phyloP scores from a whole-genome alignment of 2,329 filamentous ascomycete species.

The Phialophora verrucosa region DNA sequence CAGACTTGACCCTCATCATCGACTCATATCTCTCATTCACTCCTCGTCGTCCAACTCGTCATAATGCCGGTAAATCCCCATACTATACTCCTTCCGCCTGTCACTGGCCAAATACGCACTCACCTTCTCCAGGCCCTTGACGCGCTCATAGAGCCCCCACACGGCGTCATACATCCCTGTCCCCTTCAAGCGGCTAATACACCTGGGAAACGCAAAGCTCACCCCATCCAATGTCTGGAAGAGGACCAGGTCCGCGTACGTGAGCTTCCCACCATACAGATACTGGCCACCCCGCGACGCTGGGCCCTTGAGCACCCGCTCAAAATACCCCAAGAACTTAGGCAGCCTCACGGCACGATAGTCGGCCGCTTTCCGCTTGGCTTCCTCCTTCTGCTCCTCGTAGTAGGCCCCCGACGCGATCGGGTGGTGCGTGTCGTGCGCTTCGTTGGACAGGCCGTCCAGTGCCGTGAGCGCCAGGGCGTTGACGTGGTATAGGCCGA shows the following conservation, averaged over 20 bases:
- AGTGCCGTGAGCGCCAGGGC: conserved; percentile 71
- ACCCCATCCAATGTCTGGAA: conserved; percentile 71
- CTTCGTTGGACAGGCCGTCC: conserved; percentile 72
- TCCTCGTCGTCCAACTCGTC: conserved; percentile 68
- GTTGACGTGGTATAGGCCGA: conserved; percentile 64
- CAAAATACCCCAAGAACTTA: conserved; percentile 74
- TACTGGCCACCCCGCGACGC: conserved; percentile 65
- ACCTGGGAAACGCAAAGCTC: conserved; percentile 71
- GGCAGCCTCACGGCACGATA: conserved; percentile 69
- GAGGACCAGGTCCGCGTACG: conserved; percentile 74
- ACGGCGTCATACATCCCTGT: conserved; percentile 64
- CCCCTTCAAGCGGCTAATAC: conserved; percentile 61
- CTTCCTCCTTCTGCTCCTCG: conserved; percentile 75
- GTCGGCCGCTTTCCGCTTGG: conserved; percentile 61
- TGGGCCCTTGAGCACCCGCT: conserved; percentile 67
- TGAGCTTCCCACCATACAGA: conserved; percentile 68
- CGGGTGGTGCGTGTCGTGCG: conserved; percentile 79
- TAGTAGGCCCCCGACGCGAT: conserved; percentile 66
- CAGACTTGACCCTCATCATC: not conserved
- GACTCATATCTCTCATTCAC: not conserved
- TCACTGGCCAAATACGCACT: conserved; percentile 72
- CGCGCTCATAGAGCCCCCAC: conserved; percentile 67
- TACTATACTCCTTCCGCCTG: conserved; percentile 64
- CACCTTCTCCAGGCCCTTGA: conserved; percentile 68
- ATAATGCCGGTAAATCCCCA: conserved; percentile 75